Evolutionary conservation across 352 stramenopile genomes (phyloP), one percentile per base, ranked within the genome.

Genomic region (Phytophthora idaei): DNA sequence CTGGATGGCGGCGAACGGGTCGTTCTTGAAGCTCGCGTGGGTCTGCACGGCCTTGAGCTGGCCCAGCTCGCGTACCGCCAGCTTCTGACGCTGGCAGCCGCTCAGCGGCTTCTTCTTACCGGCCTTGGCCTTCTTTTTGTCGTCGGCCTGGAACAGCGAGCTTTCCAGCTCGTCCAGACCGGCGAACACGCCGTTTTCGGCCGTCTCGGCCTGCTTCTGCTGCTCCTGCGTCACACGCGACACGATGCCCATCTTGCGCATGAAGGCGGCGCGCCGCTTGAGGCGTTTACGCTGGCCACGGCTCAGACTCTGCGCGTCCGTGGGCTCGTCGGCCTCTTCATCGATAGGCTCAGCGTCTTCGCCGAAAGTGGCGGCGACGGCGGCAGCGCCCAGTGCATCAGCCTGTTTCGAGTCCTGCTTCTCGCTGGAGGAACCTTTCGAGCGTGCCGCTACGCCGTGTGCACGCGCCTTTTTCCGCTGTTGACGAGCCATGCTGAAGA

Each of bases 171-270:
- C 85, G 27, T 83, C 74, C 44, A 95, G 75, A 57, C 81, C 85
- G 37, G 82, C 76, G 52, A 95, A 95, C 67, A 80, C 78, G 49
- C 85, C 87, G 32, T 78, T 64, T 46, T 81, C 65, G 48, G 73
- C 25, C 49, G 82, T 76, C 69, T 90, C 82, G 46, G 73, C 64
- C 37, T 77, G 60, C 49, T 61, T 76, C 25, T 76, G 64, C 62
- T 90, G 84, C 50, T 91, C 82, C 47, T 76, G 47, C 49, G 78
- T 59, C 48, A 92, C 81, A 57, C 84, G 85, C 12, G 87, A 71
- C 54, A 94, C 88, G 31, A 96, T 76, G 4, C 86, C 88, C 85
- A 94, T 94, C 70, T 95, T 95, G 57, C 83, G 83, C 77, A 94
- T 81, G 67, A 95, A 94, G 55, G 88, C 86, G 12, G 72, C 71